phyloP scores from a whole-genome alignment of 805 yeast species.

The Ogataea siamensis region DNA sequence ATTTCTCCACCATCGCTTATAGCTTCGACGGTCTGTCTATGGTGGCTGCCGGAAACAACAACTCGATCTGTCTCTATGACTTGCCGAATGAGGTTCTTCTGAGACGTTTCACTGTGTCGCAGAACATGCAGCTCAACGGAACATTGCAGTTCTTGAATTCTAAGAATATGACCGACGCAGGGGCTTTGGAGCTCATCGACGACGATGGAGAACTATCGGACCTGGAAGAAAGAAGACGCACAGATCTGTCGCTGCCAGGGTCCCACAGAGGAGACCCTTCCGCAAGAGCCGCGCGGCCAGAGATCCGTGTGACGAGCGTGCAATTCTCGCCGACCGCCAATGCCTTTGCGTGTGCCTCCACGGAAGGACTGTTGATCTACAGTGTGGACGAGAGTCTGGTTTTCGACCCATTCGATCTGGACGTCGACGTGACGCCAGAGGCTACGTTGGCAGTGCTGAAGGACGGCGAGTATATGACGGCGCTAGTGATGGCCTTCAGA shows the following conservation, averaged over 20 bases:
- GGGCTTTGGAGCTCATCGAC: conserved; percentile 79
- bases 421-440: conserved; percentile 86
- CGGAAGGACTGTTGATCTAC: conserved; percentile 85
- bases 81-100: conserved; percentile 82
- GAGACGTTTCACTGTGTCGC: conserved; percentile 78
- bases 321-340: conserved; percentile 87
- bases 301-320: conserved; percentile 74
- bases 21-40: conserved; percentile 87
- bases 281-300: conserved; percentile 72
- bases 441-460: conserved; percentile 59
- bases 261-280: conserved; percentile 81
- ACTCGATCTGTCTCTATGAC: conserved; percentile 88
- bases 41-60: conserved; percentile 92
- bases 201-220: conserved; percentile 84
- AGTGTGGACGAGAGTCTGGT: conserved; percentile 71
- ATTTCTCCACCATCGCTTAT: conserved; percentile 76
- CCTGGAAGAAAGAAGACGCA: conserved; percentile 55
- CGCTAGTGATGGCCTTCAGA: conserved; percentile 91
- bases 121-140: conserved; percentile 89
- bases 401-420: conserved; percentile 95
- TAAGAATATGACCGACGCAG: conserved; percentile 81
- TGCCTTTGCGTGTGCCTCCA: conserved; percentile 91
- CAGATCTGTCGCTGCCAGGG: conserved; percentile 80
- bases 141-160: conserved; percentile 79
- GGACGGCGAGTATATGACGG: conserved; percentile 65